These are phyloP conservation scores for Urtica urens DNA, from an alignment of 306 rosid species.

Conservation along the genomic window DNA sequence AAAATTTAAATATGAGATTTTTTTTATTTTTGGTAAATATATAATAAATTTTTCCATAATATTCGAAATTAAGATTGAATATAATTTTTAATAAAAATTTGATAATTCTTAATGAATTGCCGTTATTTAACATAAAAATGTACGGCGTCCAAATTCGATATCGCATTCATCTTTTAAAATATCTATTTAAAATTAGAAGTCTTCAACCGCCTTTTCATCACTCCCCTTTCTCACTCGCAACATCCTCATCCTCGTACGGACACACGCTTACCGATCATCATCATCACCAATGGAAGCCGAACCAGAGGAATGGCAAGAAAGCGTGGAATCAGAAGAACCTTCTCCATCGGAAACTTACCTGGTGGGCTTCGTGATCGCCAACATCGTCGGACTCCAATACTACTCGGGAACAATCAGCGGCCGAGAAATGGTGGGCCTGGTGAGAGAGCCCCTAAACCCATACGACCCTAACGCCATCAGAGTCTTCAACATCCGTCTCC, in stretches of 20 bases:
- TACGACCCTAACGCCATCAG: slow-evolving; percentile 56
- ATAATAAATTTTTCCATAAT: too few species aligned
- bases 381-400: slow-evolving; percentile 50
- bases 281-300: slow-evolving; percentile 9
- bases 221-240: too few species aligned
- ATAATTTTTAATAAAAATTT: too few species aligned
- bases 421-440: slow-evolving; percentile 54
- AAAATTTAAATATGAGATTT: too few species aligned
- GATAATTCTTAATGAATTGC: too few species aligned
- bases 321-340: slow-evolving; percentile 10
- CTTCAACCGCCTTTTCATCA: too few species aligned
- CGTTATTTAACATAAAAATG: too few species aligned
- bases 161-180: too few species aligned
- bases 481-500: slow-evolving; percentile 38
- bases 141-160: too few species aligned
- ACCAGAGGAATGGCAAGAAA: slow-evolving; percentile 16
- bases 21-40: too few species aligned
- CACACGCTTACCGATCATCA: not conserved
- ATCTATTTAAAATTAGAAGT: too few species aligned
- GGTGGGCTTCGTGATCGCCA: slow-evolving; percentile 46
- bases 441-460: slow-evolving; percentile 58
- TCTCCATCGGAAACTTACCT: slow-evolving; percentile 27
- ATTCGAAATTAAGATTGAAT: too few species aligned
- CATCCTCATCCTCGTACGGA: not conserved
- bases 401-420: slow-evolving; percentile 45